Evolutionary conservation across 352 stramenopile species (phyloP), one percentile per base, ranked within the genome.

Genomic region (Phytophthora sp.): DNA sequence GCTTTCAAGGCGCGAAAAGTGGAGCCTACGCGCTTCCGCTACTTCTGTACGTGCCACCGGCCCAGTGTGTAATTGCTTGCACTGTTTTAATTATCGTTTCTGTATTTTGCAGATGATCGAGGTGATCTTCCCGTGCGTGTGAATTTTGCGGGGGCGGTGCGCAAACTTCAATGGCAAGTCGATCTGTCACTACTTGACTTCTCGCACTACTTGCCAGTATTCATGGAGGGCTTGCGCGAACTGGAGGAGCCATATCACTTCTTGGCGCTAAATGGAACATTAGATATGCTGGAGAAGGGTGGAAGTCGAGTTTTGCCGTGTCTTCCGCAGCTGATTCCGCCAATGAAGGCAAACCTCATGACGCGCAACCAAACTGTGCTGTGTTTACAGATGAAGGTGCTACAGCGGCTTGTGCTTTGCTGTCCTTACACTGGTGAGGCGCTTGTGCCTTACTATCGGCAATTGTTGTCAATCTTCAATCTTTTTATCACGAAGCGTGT

Each of bases 381-480:
- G 8, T 95, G 82, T 51, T 55, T 88, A 55, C 81, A 91, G 55
- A 85, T 92, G 69, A 88, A 92, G 43, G 80, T 93, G 37, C 46
- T 95, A 21, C 82, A 95, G 60, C 76, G 78, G 44, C 79, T 94
- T 43, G 77, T 95, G 39, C 71, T 69, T 11, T 75, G 67, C 54
- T 92, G 82, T 57, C 74, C 77, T 41, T 92, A 83, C 63, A 82
- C 95, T 0, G 94, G 94, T 5, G 84, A 96, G 54, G 91, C 88
- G 21, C 82, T 98, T 17, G 91, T 98, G 27, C 86, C 90, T 5
- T 98, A 97, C 76, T 98, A 97, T 58, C 88, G 92, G 6, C 89
- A 97, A 57, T 69, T 98, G 38, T 74, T 98, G 15, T 86, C 84
- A n/a, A 75, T 98, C 10, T 96, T 98, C 65, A 97, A 97, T 48